phyloP scores from a whole-genome alignment of 2,329 filamentous ascomycete genomes.

The Chrysoporthe deuterocubensis region DNA sequence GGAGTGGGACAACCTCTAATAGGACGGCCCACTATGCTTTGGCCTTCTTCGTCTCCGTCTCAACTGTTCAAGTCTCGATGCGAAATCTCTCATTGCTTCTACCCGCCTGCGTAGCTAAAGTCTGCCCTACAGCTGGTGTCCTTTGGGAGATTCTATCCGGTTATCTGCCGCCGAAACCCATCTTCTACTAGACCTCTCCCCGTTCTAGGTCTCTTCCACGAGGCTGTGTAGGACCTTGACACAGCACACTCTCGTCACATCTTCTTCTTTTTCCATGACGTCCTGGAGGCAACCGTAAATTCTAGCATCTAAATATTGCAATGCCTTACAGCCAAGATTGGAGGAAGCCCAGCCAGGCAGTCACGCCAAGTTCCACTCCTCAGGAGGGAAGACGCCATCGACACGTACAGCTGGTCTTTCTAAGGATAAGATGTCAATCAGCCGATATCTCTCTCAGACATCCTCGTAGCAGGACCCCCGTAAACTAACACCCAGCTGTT shows the following conservation, averaged over 20 bases:
- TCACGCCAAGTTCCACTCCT: background rate
- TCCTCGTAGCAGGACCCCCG: too few species aligned
- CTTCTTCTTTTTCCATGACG: background rate
- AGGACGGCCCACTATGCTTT: background rate
- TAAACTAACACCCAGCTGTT: too few species aligned
- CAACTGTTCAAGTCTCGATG: background rate
- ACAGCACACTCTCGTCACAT: background rate
- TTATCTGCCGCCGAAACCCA: background rate
- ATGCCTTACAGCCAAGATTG: background rate
- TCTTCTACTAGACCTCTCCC: background rate
- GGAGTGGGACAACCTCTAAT: too few species aligned
- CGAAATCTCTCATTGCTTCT: background rate
- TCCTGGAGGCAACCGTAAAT: background rate
- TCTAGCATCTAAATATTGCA: background rate
- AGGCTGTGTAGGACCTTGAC: background rate
- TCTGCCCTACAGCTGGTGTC: background rate
- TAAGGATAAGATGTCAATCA: too few species aligned
- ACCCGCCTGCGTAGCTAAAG: background rate
- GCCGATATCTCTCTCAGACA: too few species aligned
- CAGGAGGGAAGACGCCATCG: too few species aligned
- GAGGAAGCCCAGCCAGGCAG: background rate
- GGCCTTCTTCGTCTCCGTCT: background rate
- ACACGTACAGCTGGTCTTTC: too few species aligned
- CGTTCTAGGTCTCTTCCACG: background rate
- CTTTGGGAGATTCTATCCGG: background rate